Base-by-base conservation (phyloP, 148 eudicot genomes). In the Heliamphora exappendiculata region DNA sequence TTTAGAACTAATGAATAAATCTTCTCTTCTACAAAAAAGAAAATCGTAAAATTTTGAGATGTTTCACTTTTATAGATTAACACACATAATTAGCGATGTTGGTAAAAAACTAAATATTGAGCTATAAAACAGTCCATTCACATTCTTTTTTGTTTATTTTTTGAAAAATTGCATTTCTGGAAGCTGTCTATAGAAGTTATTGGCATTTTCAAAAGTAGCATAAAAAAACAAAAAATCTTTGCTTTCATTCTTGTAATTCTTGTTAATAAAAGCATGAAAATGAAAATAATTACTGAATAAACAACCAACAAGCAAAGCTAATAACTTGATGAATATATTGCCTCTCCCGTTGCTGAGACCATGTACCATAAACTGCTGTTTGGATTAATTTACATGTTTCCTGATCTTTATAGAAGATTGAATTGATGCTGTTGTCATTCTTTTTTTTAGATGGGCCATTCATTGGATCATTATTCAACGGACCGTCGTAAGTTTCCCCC, bases 381-480 rank as follows among this genome's bases (percentile, higher is more conserved):
- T 24, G 13, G 33, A 22, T 5, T 31, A n/a, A 14, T 29, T 60
- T 31, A 60, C 19, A 60, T 31, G 11, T 39, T 67, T 37, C 70
- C 7, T 9, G 16, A 67, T 67, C 7, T 26, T 41, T 67, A 39
- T 11, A 17, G 17, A n/a, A 47, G 37, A 12, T 33, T 67, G 33
- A 67, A 12, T 33, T 67, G 33, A 67, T 42, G 49, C 39, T 39
- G 70, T 67, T 39, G 50, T 42, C 50, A 39, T 41, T 67, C 71
- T 67, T 31, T 67, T n/a, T 41, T 67, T 67, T 50, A 67, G 71
- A 42, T 44, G 26, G 41, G 34, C 22, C 71, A 12, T 67, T 28
- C 19, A 12, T 5, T 39, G 71, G 51, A 67, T 67, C 33, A 42
- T 39, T 19, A 42, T 67, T 67, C 34, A 42, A 67, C 44, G 29